phyloP scores from a whole-genome alignment of 2,329 filamentous ascomycete genomes.

The Neofusicoccum sp. region DNA sequence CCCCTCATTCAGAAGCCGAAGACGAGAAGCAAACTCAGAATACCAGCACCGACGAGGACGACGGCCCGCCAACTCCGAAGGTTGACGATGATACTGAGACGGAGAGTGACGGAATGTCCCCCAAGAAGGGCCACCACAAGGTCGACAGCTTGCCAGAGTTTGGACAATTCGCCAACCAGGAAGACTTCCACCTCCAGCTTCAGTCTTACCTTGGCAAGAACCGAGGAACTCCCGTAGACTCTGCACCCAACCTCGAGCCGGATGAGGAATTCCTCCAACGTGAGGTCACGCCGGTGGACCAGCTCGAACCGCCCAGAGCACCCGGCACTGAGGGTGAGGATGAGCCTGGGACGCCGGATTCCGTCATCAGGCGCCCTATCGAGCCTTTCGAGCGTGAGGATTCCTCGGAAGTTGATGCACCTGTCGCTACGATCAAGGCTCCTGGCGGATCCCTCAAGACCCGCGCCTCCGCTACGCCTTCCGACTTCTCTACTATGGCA shows the following conservation, averaged over 20 bases:
- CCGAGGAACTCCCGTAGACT: slow-evolving; percentile 25
- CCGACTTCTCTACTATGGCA: slow-evolving; percentile 82
- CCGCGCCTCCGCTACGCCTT: slow-evolving; percentile 81
- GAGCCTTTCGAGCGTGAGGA: slow-evolving; percentile 44
- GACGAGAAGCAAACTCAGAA: slow-evolving; percentile 35
- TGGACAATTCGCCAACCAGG: slow-evolving; percentile 50
- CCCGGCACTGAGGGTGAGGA: slow-evolving; percentile 55
- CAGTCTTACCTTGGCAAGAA: slow-evolving; percentile 53
- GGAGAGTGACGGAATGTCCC: slow-evolving; percentile 21
- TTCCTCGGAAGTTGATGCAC: slow-evolving; percentile 64
- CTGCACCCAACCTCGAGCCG: slow-evolving; percentile 40
- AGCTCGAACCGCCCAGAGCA: slow-evolving; percentile 49
- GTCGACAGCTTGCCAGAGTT: slow-evolving; percentile 48
- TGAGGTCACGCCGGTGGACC: slow-evolving; percentile 56
- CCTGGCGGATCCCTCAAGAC: slow-evolving; percentile 87
- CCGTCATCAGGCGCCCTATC: slow-evolving; percentile 80
- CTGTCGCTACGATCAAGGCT: slow-evolving; percentile 84
- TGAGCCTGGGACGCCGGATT: slow-evolving; percentile 78
- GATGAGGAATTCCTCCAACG: slow-evolving; percentile 42
- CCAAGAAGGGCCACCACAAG: slow-evolving; percentile 1
- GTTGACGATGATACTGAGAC: slow-evolving; percentile 33
- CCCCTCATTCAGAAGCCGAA: slow-evolving; percentile 32
- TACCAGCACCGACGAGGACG: slow-evolving; percentile 42
- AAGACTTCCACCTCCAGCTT: slow-evolving; percentile 59
- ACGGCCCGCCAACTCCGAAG: slow-evolving; percentile 51